Base-by-base conservation (phyloP, 2,329 filamentous ascomycete genomes). In the Cladosporium austrohemisphaericum region DNA sequence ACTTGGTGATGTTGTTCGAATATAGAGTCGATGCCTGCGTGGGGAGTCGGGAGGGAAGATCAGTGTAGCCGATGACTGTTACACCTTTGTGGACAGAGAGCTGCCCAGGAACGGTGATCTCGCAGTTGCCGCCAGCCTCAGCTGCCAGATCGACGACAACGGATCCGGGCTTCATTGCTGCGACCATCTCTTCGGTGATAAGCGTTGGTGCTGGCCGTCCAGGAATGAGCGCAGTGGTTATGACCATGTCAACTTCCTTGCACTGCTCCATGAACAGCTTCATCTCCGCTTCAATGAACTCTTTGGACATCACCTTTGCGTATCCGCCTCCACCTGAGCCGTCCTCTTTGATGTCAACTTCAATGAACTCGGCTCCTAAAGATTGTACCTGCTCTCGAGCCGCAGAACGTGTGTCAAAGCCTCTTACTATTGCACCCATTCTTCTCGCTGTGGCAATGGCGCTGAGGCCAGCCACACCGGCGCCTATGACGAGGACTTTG, bases 231-330 rank as follows among this genome's bases (percentile, higher is more conserved):
- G 90, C 90, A 1, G 90, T 95, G 1, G 89, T 95, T 64, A 95
- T 86, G 53, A 95, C 86, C 55, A 95, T 95, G 67, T 95, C 89
- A 44, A 95, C 88, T 31, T 95, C 90, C 52, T 81, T 79, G 53
- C 86, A 87, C 66, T 95, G 90, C 58, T 93, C 86, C 65, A 87
- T 83, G 70, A 95, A 95, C 0, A 95, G 76, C 66, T 88, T 91
- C 88, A 94, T 94, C 67, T 95, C 88, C 5, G 89, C 89, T 53
- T 89, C 88, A 65, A 93, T 89, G 62, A 95, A 95, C 57, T 92
- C 89, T 62, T 92, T 90, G 48, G 88, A 93, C 89, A 95, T 95
- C 63, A 91, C 88, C 63, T 95, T 95, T 46, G 88, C 88, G 62
- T 95, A 95, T 13, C 90, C 90, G 7, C 86, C 83, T 8, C 86